Evolutionary conservation across 2,329 filamentous ascomycete species (phyloP).

Genomic region (Monosporascus cannonballus): DNA sequence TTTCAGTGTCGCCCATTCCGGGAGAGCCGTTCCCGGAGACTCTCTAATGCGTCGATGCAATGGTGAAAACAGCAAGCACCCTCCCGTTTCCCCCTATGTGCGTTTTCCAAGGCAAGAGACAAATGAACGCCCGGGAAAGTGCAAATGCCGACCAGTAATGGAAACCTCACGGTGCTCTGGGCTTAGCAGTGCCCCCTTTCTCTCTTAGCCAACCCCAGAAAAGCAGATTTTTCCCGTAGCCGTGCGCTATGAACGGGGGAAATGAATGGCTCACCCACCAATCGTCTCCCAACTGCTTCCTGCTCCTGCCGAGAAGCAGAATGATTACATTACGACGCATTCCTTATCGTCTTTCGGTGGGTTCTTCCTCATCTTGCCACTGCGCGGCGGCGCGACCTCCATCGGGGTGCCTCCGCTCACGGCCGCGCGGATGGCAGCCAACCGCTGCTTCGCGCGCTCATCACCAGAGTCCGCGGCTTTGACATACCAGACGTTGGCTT

Average conservation of each 20-base stretch:
- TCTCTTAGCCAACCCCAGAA: neutral
- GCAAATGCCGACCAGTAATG: neutral
- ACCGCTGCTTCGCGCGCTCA: constrained; percentile 77
- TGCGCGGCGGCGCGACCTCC: constrained; percentile 48
- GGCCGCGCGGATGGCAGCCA: constrained; percentile 81
- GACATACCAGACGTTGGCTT: constrained; percentile 98
- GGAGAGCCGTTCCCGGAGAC: no score
- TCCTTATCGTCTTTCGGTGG: constrained; percentile 40
- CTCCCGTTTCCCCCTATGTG: no score
- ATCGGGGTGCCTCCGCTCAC: constrained; percentile 56
- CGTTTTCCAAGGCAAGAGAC: no score
- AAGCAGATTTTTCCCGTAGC: neutral
- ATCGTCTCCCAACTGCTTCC: neutral
- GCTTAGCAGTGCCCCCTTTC: neutral
- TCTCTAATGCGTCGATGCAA: no score
- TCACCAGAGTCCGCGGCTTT: constrained; percentile 89
- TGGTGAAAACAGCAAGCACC: no score
- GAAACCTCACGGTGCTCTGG: no score
- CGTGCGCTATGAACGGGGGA: neutral
- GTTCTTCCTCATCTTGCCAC: constrained; percentile 45
- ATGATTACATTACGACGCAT: constrained; percentile 50
- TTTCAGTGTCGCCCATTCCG: no score
- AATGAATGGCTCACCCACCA: neutral
- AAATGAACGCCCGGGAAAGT: neutral
- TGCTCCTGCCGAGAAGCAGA: constrained; percentile 1